Evolutionary conservation across 495 filamentous ascomycete genomes (phyloP), one percentile per base, ranked within the genome.

Genomic region (Hyaloscypha bicolor): DNA sequence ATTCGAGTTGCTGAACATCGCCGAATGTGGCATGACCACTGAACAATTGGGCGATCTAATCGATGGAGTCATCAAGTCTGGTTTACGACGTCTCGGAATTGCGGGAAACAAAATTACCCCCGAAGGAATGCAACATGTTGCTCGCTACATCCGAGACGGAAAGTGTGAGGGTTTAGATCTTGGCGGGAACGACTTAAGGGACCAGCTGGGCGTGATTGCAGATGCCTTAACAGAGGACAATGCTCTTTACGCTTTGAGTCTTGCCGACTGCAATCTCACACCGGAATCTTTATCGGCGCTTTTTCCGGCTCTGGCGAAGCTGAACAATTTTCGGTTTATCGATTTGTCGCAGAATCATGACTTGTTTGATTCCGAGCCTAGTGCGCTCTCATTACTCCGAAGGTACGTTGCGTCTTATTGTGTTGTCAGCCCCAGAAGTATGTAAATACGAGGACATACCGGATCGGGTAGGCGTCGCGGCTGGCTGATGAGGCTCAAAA

Each of bases 121-220:
- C 11, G 87, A 90, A 63, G 91, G 92, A 4, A 77, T 96, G 60
- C 83, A 88, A 62, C 90, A 95, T 75, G 83, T 97, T 48, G 83
- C 90, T 35, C 83, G 85, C 60, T 97, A 92, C 76, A 74, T 97
- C 45, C 82, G 85, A 58, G 84, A 83, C 52, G 90, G 89, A 0
- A 81, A 87, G 52, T 99, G 94, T 69, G 91, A 96, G 75, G 95
- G 93, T 1, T 80, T 99, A 6, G 95, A 98, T 76, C 77, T 99
- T n/a, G 94, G 94, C 42, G 93, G 93, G n/a, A 98, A 97, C 72
- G 86, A 93, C 63, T 72, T 87, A 31, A 79, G 87, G 66, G 86
- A 93, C 35, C 83, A 89, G 66, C 79, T 97, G n/a, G 82, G 84
- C 55, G 78, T 88, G 35, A 76, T 99, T 42, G 85, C 88, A 1